phyloP scores from a whole-genome alignment of 345 rosid genomes.

The Trapa bicornis region DNA sequence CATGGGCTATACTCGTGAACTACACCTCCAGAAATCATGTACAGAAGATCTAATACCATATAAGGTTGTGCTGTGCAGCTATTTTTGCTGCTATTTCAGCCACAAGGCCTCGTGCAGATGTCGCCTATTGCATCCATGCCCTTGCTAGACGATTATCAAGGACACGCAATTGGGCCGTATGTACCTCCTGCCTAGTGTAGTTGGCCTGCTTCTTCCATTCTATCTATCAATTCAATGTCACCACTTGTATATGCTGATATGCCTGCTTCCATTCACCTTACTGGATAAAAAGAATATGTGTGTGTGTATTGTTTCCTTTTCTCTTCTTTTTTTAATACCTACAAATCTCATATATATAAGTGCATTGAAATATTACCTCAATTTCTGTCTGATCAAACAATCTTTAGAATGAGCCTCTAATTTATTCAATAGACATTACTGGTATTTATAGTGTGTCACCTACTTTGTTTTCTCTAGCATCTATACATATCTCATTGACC shows the following conservation, averaged over 20 bases:
- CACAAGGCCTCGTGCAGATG: slow-evolving; percentile 98
- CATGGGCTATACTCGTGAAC: neutral
- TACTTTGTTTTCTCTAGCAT: neutral
- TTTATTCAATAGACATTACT: neutral
- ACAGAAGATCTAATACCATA: neutral
- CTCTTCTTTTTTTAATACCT: too few relatives aligned
- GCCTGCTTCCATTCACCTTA: neutral
- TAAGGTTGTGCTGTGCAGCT: slow-evolving; percentile 35
- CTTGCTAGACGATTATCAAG: slow-evolving; percentile 71
- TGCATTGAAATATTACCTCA: too few relatives aligned
- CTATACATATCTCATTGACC: neutral
- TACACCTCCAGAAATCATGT: neutral
- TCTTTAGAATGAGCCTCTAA: neutral
- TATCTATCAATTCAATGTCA: neutral
- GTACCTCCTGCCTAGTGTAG: slow-evolving; percentile 8
- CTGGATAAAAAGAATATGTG: neutral
- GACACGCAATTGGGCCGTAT: slow-evolving; percentile 98
- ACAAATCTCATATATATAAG: too few relatives aligned
- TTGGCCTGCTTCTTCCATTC: neutral
- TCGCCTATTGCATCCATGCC: slow-evolving; percentile 92
- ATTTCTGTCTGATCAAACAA: neutral
- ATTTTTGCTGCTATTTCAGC: slow-evolving; percentile 85
- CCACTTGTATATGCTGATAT: neutral
- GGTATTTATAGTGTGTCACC: neutral
- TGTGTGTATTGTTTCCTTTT: too few relatives aligned